Evolutionary conservation across 768 basidiomycete species (phyloP), one percentile per base, ranked within the genome.

Genomic region (Leucocoprinus birnbaumii): DNA sequence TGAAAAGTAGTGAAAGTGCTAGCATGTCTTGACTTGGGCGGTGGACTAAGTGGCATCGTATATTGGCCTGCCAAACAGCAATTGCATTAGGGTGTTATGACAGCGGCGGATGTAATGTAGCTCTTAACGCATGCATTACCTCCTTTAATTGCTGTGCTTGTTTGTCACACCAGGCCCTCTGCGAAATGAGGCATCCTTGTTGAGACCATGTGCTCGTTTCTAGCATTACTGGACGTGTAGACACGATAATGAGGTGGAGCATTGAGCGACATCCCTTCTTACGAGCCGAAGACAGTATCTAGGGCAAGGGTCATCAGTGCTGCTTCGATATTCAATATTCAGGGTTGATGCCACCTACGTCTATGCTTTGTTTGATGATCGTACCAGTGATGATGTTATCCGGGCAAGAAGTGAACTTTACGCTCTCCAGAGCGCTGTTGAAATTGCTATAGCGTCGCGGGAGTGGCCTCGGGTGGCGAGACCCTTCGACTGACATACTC

Each of bases 31-130:
- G 73, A 58, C 70, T 71, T 49, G 77, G 61, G 49, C 71, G 73
- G 52, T 82, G 68, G 47, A 86, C 74, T 70, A 86, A 71, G 64
- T 86, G 85, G 59, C 79, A 80, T 53, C 79, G 77, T 44, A 86
- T 81, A 46, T 76, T 68, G 42, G 74, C 71, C 85, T 86, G 60
- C 47, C 53, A 48, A 55, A 55, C 35, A 53, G 52, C 43, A 34
- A 25, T 55, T 27, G 40, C 26, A 21, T 55, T 27, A 48, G 45
- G 38, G 21, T 22, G 27, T 6, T 16, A 48, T 55, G 47, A 55
- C 47, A 55, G 40, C 40, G 53, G 46, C 47, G 46, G 46, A 41
- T 55, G 47, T 26, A 53, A 47, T 24, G 52, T 19, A 41, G 26
- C 34, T 35, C 38, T 31, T 24, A 55, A 25, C 13, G 52, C 34